Evolutionary conservation across 2,329 filamentous ascomycete species (phyloP).

Genomic region (Xylaria arbuscula): DNA sequence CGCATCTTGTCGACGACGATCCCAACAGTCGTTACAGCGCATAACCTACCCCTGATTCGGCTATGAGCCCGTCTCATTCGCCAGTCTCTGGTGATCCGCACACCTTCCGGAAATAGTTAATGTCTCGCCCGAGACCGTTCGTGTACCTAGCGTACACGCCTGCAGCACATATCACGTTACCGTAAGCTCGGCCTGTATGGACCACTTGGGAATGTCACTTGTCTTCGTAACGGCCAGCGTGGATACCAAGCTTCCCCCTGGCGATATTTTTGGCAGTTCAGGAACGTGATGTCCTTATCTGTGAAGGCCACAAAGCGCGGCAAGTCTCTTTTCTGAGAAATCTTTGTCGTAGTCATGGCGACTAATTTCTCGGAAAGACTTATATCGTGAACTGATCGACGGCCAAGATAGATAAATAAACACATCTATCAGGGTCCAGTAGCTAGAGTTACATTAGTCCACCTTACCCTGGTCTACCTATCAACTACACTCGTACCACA

Average conservation of each 20-base stretch:
- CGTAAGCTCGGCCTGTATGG: background rate
- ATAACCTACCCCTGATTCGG: background rate
- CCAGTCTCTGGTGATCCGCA: background rate
- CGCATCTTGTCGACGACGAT: background rate
- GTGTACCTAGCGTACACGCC: too few relatives aligned
- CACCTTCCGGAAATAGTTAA: constrained; percentile 30
- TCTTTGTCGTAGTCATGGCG: background rate
- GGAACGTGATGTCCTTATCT: background rate
- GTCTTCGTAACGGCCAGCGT: background rate
- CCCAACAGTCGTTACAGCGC: background rate
- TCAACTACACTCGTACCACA: background rate
- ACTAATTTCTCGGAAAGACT: background rate
- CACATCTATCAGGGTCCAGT: background rate
- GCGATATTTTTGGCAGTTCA: background rate
- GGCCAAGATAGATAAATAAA: background rate
- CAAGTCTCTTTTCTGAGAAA: background rate
- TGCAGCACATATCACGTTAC: background rate
- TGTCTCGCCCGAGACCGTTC: background rate
- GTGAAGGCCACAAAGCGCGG: background rate
- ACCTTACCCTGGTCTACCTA: background rate
- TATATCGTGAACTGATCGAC: background rate
- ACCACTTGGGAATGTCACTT: background rate
- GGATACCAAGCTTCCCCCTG: background rate
- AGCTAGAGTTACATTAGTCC: background rate
- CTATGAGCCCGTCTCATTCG: constrained; percentile 4